Evolutionary conservation across 1,139 yeast species (phyloP).

Genomic region (Yamadazyma friedrichii): DNA sequence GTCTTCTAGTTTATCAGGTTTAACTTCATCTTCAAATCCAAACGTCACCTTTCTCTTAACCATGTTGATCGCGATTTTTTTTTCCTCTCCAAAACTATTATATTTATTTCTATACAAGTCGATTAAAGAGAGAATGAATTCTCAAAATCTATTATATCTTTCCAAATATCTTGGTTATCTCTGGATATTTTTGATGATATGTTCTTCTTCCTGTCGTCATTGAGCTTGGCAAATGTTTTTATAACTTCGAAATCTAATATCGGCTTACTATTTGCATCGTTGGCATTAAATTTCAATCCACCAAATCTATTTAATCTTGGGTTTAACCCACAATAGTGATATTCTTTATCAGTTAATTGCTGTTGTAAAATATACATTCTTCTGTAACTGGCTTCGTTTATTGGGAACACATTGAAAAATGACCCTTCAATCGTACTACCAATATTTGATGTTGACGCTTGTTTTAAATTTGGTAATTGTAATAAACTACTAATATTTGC

Average conservation of each 20-base stretch:
- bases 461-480: slow-evolving; percentile 47
- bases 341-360: slow-evolving; percentile 75
- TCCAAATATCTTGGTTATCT: slow-evolving; percentile 59
- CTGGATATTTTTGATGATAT: slow-evolving; percentile 58
- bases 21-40: slow-evolving; percentile 13
- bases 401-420: slow-evolving; percentile 69
- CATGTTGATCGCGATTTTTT: slow-evolving; percentile 3
- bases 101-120: neutral
- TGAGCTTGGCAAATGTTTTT: slow-evolving; percentile 50
- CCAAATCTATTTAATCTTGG: slow-evolving; percentile 70
- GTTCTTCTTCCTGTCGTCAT: slow-evolving; percentile 54
- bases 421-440: slow-evolving; percentile 84
- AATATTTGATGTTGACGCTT: slow-evolving; percentile 47
- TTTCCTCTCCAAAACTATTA: no score
- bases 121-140: slow-evolving; percentile 13
- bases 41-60: slow-evolving; percentile 15
- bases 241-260: slow-evolving; percentile 62
- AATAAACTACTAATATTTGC: slow-evolving; percentile 59
- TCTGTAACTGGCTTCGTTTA: slow-evolving; percentile 73
- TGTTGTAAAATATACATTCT: slow-evolving; percentile 84
- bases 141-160: slow-evolving; percentile 59
- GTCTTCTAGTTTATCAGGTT: slow-evolving; percentile 5
- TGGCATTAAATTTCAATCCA: slow-evolving; percentile 36
- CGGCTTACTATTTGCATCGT: slow-evolving; percentile 48
- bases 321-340: slow-evolving; percentile 76